Conservation (phyloP, 805 yeast genomes). For the Debaryomyces maramus region DNA sequence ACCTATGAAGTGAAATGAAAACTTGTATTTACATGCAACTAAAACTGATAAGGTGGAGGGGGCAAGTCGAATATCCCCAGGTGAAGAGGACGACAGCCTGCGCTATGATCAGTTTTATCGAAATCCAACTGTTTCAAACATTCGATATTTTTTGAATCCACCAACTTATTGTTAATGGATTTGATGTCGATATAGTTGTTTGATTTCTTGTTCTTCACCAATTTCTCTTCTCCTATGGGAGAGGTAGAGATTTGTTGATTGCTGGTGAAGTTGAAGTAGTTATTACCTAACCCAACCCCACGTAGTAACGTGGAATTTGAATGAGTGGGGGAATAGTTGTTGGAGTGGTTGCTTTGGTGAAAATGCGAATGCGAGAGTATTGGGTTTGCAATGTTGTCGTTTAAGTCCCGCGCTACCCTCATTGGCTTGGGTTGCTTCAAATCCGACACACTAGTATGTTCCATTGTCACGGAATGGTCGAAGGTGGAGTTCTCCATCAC, state of each 20-base stretch:
- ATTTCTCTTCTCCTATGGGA: conserved; percentile 22
- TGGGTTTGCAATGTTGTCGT: conserved; percentile 9
- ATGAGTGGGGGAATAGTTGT: conserved; percentile 9
- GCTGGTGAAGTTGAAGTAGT: conserved; percentile 31
- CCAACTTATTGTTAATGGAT: conserved; percentile 4
- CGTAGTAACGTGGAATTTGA: conserved; percentile 15
- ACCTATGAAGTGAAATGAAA: not conserved
- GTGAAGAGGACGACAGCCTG: not conserved
- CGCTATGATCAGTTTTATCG: conserved; percentile 7
- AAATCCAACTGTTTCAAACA: conserved; percentile 16
- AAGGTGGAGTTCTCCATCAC: not conserved
- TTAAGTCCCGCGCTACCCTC: conserved; percentile 5
- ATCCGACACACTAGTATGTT: not conserved
- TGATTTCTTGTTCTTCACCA: conserved; percentile 16
- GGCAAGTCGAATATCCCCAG: conserved; percentile 11
- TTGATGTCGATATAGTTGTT: conserved; percentile 28
- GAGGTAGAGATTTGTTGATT: conserved; percentile 25
- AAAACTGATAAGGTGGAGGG: conserved; percentile 29
- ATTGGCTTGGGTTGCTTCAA: conserved; percentile 16
- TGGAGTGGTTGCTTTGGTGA: conserved; percentile 19
- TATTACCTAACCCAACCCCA: conserved; percentile 42
- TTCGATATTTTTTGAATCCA: not conserved
- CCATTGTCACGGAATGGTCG: not conserved
- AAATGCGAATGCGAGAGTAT: conserved; percentile 21
- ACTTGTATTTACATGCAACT: conserved; percentile 2